Percentiles rank a stretch among this genome's conserved stretches.
Evolutionary conservation across 805 yeast genomes (phyloP).

Genomic region (Candida silvicultrix): DNA sequence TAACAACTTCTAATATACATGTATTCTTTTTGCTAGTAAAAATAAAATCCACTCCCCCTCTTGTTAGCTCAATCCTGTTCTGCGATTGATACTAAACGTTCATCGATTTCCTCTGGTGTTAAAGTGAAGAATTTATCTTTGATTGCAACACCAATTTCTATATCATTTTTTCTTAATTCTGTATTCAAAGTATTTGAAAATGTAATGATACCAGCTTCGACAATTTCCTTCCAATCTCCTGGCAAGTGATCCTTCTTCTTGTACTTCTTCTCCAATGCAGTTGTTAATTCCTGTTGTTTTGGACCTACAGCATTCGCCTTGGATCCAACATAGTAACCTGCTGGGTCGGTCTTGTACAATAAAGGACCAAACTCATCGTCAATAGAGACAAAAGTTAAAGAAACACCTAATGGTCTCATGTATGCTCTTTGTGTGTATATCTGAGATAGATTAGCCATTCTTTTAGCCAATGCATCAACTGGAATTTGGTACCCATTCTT

Average conservation of each 20-base stretch:
- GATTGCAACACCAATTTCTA: conserved; percentile 88
- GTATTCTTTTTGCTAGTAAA: no score
- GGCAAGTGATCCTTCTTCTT: conserved; percentile 64
- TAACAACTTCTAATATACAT: not conserved
- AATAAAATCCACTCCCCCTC: no score
- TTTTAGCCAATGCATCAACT: conserved; percentile 82
- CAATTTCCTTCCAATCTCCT: conserved; percentile 86
- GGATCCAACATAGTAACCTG: conserved; percentile 89
- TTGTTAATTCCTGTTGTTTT: conserved; percentile 91
- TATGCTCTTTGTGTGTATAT: conserved; percentile 96
- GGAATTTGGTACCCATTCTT: conserved; percentile 97
- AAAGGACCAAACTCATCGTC: conserved; percentile 91
- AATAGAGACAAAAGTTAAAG: conserved; percentile 78
- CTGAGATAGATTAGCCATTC: conserved; percentile 94
- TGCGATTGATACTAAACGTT: conserved; percentile 87
- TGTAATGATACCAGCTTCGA: conserved; percentile 83
- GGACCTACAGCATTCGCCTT: conserved; percentile 95
- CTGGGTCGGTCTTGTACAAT: conserved; percentile 92
- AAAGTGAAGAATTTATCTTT: conserved; percentile 64
- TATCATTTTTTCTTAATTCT: conserved; percentile 88
- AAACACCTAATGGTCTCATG: conserved; percentile 97
- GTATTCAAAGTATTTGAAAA: conserved; percentile 84
- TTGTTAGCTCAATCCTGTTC: conserved; percentile 98
- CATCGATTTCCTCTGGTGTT: conserved; percentile 86
- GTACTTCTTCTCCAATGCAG: conserved; percentile 83